Base-by-base conservation (phyloP, 1,139 yeast genomes). In the Scheffersomyces insectosa region DNA sequence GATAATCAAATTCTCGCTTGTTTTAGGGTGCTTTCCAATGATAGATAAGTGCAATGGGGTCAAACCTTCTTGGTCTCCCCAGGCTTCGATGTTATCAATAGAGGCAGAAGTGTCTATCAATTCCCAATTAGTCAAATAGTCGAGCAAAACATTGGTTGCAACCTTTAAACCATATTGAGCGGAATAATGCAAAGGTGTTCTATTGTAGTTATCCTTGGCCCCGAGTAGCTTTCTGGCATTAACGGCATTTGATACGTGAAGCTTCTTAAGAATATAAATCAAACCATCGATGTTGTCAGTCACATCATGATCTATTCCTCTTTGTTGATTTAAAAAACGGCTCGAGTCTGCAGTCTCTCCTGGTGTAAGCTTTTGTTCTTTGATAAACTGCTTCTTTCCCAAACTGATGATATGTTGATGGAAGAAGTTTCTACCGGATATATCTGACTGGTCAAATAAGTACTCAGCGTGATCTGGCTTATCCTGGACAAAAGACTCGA, bases 181-280 rank as follows among this genome's bases (percentile, higher is more conserved):
- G 12, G 96, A 83, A 63, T 91, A 91, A 65, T 93, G 98, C 44
- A 93, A 70, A 0, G 98, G 96, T 1, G 97, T 86, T 50, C 97
- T 77, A 45, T 74, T 74, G 57, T 89, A 88, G 48, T 80, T 83
- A 60, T 93, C 99, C 38, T 77, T 77, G 36, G 84, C 82, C 42
- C 82, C 66, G 37, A 90, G 69, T 1, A 79, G 76, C 2, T 71
- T 62, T 45, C 81, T 75, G 46, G 85, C 74, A 14, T 44, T 28
- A 4, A 51, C 72, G 71, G 11, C 40, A 9, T 38, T 33, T 28
- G 75, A 72, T 14, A 23, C 13, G 8, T 80, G 81, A 39, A 85
- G 62, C 38, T 74, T 70, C 15, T 72, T 68, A 41, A 88, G 68
- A 32, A 87, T 71, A 51, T 79, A 78, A 5, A 68, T 62, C 36